Base-by-base conservation (phyloP, 2,329 filamentous ascomycete genomes). In the Akanthomyces lecanii region DNA sequence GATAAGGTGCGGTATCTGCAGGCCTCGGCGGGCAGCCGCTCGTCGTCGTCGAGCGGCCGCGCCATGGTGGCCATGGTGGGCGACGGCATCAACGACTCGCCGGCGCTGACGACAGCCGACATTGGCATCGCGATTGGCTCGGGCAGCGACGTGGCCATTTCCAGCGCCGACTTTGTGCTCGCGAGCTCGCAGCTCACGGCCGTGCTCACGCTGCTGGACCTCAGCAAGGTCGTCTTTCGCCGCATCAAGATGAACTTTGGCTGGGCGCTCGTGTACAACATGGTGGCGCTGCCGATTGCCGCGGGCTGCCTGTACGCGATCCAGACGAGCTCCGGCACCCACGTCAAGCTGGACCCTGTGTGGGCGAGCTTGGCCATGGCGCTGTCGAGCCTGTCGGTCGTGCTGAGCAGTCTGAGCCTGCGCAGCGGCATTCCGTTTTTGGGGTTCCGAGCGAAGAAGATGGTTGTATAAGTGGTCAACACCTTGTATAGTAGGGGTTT, bases 291-390 rank as follows among this genome's bases (percentile, higher is more conserved):
- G 64, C 92, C 92, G 1, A 82, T 96, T 63, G 91, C 92, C 0
- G 92, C 92, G 0, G 92, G 92, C 1, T 89, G 88, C 44, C 78
- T 96, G 64, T 96, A 90, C 73, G 77, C 82, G 2, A 66, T 88
- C 53, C 72, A 69, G 60, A 80, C 79, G 53, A 72, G 74, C 4
- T 70, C 72, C 2, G 82, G 80, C 1, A 72, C 73, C 36, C 89
- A 89, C 71, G 75, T 92, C 23, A 78, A 84, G 65, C 76, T 93
- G 53, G 88, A 91, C 72, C 90, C 90, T 0, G 90, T 90, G 1
- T 97, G 93, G 93, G 94, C 93, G 5, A 89, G 88, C 67, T 76
- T 97, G 72, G 93, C 93, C 1, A 98, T 97, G 94, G 94, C 94
- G 30, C 75, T 93, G 74, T 97, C 92, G 75, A 94, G 90, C 74